Evolutionary conservation across 225 moss, liverwort and hornwort genomes (phyloP), one percentile per base, ranked within the genome.

Genomic region (Bryoerythrophyllum caledonicum): DNA sequence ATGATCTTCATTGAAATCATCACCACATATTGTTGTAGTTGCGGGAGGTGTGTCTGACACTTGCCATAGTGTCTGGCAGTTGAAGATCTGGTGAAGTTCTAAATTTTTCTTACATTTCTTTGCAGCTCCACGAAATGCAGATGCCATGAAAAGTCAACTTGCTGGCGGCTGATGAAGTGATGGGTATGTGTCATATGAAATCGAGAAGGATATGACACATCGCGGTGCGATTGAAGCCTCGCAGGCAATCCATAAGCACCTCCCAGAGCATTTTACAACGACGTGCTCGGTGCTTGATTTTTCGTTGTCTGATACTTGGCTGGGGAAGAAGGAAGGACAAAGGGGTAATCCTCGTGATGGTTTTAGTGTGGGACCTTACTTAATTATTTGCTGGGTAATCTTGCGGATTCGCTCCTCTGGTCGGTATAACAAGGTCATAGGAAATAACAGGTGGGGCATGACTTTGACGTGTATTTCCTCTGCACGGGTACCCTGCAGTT

Each of bases 401-500:
- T 80, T 70, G 67, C 67, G 43, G 71, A 68, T 73, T 77, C 46
- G 53, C 60, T 72, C 62, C 26, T 81, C 51, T 73, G 60, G 67
- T 77, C 64, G 76, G 71, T 76, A 58, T 61, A 41, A 72, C 67
- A 71, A 59, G 67, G 77, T 53, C 66, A 67, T 81, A 76, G 73
- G 44, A 77, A 82, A 77, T 73, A 77, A 77, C 56, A 73, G 73
- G 77, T 73, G 55, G 73, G 68, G 65, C 63, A 74, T 73, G 62
- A 68, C 68, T 77, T 55, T 55, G 56, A 56, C 78, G 75, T 86
- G 75, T 78, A 73, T 76, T 78, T 78, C 78, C 74, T 83, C 75
- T 78, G 73, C 83, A 83, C 86, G 81, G 76, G 60, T 81, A 75
- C 73, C 83, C 83, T 83, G 83, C 83, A 81, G 77, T 86, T 81